Base-by-base conservation (phyloP, 768 basidiomycete genomes). In the Termitomyces sp. region DNA sequence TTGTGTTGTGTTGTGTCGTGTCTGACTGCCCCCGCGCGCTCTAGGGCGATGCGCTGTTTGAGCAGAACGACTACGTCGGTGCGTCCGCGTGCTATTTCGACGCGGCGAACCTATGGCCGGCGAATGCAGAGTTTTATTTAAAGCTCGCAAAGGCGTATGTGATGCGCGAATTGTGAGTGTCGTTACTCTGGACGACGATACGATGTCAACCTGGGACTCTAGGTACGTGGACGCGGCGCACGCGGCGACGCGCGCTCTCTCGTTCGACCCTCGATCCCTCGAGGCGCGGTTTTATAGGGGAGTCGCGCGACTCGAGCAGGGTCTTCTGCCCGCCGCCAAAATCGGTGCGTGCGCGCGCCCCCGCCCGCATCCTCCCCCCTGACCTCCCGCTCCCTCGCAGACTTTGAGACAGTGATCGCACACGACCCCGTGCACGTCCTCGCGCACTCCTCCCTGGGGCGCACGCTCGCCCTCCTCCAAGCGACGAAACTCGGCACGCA, bases 21-120 rank as follows among this genome's bases (percentile, higher is more conserved):
- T n/a, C n/a, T n/a, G n/a, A n/a, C n/a, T n/a, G n/a, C n/a, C n/a
- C n/a, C n/a, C n/a, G n/a, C n/a, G n/a, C n/a, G n/a, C n/a, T n/a
- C 28, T 33, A 77, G 76, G 76, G 71, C 36, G 73, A 76, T 51
- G 65, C 65, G n/a, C 54, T 73, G 9, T 66, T 69, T 31, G 63
- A 67, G 22, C 62, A 65, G 8, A 65, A 62, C 10, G 69, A 75
- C 26, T 74, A 69, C 60, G 65, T 67, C 45, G 70, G 67, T 31
- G 72, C 75, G 15, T 67, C 65, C 22, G 59, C 66, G 12, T 67
- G 67, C 8, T 77, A 75, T 60, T 57, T 72, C 4, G 69, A 75
- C 51, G 75, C 75, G 31, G 64, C 63, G 1, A 60, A 60, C 4
- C 59, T 64, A 8, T 67, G 63, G 62, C n/a, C 57, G 4, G 63